Evolutionary conservation across 2,329 filamentous ascomycete genomes (phyloP).

Genomic region (Aureobasidium zeae): DNA sequence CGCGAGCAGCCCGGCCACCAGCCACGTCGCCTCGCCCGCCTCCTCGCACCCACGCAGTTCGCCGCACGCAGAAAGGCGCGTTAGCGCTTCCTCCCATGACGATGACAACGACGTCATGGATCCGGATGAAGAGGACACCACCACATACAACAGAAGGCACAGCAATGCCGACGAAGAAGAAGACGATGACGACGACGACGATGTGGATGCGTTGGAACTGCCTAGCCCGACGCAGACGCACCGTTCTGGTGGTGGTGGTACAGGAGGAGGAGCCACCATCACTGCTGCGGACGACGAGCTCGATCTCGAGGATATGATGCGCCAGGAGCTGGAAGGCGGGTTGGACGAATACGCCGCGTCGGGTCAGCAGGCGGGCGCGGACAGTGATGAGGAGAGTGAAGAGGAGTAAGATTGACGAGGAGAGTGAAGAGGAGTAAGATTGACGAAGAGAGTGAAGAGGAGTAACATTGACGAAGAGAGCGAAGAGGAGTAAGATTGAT

Average conservation of each 20-base stretch:
- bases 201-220: conserved; percentile 27
- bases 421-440: conserved; percentile 36
- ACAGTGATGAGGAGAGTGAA: conserved; percentile 36
- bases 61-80: conserved; percentile 14
- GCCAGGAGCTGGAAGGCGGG: conserved; percentile 32
- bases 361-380: conserved; percentile 18
- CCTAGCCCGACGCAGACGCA: conserved; percentile 24
- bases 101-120: conserved; percentile 25
- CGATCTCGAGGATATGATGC: conserved; percentile 35
- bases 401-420: conserved; percentile 30
- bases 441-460: conserved; percentile 36
- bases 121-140: conserved; percentile 19
- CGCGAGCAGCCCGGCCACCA: conserved; percentile 28
- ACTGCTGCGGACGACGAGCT: conserved; percentile 32
- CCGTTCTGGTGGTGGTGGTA: conserved; percentile 20
- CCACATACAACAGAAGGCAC: conserved; percentile 19
- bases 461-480: conserved; percentile 30
- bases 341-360: conserved; percentile 21
- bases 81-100: conserved; percentile 14
- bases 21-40: conserved; percentile 19
- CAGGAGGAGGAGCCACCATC: conserved; percentile 18
- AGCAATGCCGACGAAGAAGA: conserved; percentile 26
- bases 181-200: conserved; percentile 28
- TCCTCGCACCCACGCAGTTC: conserved; percentile 14
- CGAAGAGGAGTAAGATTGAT: conserved; percentile 31